These are phyloP conservation scores for Rhododendron kiyosumense DNA, from an alignment of 148 eudicot genomes.

Conservation along the genomic window DNA sequence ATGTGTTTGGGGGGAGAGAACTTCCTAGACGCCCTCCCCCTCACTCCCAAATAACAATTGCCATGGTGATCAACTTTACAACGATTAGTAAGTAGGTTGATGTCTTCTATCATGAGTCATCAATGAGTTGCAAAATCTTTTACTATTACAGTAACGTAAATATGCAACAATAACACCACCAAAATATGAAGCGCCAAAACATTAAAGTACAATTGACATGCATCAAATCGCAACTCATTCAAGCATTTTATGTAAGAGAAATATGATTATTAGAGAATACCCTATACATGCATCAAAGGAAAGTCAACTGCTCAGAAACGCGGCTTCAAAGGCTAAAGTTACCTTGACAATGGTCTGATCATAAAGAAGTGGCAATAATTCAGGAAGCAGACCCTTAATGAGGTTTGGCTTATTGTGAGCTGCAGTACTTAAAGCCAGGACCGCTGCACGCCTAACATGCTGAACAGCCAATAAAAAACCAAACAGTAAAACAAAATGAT, in stretches of 20 bases:
- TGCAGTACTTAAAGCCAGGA: constrained; percentile 90
- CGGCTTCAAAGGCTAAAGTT: constrained; percentile 1
- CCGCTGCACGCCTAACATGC: constrained; percentile 99
- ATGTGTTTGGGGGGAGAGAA: not conserved
- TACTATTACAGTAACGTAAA: not conserved
- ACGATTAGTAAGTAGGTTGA: not conserved
- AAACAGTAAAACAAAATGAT: not conserved
- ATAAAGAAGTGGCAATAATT: constrained; percentile 85
- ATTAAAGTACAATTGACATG: not conserved
- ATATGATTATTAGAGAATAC: not conserved
- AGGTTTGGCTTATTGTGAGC: constrained; percentile 97
- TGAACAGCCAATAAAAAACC: constrained; percentile 31
- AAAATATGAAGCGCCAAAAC: not conserved
- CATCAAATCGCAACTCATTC: not conserved
- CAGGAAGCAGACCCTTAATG: constrained; percentile 88
- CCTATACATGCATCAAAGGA: not conserved
- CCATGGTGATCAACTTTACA: not conserved
- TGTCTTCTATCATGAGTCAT: not conserved
- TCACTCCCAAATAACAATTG: not conserved
- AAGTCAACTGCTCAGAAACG: not conserved
- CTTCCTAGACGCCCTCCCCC: not conserved
- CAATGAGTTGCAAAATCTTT: not conserved
- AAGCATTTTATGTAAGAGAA: not conserved
- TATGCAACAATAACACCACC: not conserved
- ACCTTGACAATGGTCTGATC: constrained; percentile 96